Base-by-base conservation (phyloP, 768 basidiomycete genomes). In the Rickenella mellea region DNA sequence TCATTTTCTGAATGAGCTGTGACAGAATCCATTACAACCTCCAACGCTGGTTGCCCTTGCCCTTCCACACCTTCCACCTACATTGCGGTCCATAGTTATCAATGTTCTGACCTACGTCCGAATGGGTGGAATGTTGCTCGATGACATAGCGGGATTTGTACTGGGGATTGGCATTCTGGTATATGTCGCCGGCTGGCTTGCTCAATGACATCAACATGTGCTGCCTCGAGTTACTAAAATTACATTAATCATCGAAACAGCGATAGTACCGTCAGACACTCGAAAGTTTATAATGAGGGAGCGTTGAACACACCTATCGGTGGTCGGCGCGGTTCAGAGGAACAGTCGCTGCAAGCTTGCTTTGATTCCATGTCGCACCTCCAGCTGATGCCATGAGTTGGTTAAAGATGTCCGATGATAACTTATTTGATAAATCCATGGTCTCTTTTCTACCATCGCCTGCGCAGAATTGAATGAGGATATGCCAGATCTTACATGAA, bases 81-180 rank as follows among this genome's bases (percentile, higher is more conserved):
- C 78, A 2, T 42, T 87, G 20, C 73, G 80, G 0, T 71, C 74
- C 0, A 45, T 80, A n/a, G 71, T 88, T 46, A 64, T 73, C 37
- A 77, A 78, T 44, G 68, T 65, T 2, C 54, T 84, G 45, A 80
- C 76, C 47, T 88, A 89, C 61, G 44, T 82, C 20, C 75, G 76
- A 45, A 76, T 90, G 70, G 75, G 70, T 6, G 70, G 74, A 1
- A 54, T 74, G 20, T 73, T 88, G 54, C 56, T 86, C 20, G 80
- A 90, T 46, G 87, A 87, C 50, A 57, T 90, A 0, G 74, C 84
- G 2, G 75, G 73, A 1, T 54, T 83, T 4, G 54, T 89, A 5
- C 75, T 89, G n/a, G 83, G 78, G 2, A 56, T 89, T 6, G 87
- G 86, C 5, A 54, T 89, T 46, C 62, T 82, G 20, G 59, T 84